Evolutionary conservation across 371 early-diverging fungal genomes (phyloP).

Genomic region (Mortierella sp.): DNA sequence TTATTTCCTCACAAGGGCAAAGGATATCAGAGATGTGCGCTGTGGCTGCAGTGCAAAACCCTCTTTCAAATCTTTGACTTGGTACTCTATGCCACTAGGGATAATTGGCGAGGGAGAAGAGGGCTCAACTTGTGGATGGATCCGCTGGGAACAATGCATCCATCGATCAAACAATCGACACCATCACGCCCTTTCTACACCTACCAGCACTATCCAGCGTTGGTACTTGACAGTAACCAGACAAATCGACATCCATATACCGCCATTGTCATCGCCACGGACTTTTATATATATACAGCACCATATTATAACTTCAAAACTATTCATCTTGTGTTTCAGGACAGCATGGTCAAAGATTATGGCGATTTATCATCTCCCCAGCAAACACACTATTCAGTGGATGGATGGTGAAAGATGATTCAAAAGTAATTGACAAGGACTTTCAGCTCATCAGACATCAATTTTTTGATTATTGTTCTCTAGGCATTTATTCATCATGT

Average conservation of each 20-base stretch:
- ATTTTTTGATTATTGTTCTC: background rate
- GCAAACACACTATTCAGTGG: too few species aligned
- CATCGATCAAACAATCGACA: constrained; percentile 14
- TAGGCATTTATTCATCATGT: constrained; percentile 57
- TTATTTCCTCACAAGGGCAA: background rate
- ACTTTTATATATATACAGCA: too few species aligned
- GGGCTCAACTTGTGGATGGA: constrained; percentile 1
- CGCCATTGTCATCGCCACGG: too few species aligned
- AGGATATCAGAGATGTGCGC: background rate
- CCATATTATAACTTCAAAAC: too few species aligned
- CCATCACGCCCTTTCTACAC: background rate
- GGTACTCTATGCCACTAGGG: constrained; percentile 23
- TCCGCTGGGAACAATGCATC: constrained; percentile 11
- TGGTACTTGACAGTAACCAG: background rate
- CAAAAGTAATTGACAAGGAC: background rate
- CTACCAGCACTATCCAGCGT: background rate
- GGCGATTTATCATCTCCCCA: too few species aligned
- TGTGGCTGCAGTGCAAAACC: constrained; percentile 23
- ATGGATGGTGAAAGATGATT: background rate
- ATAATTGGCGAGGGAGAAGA: background rate
- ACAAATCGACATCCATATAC: too few species aligned
- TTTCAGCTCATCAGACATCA: constrained; percentile 1
- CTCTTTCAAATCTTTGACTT: constrained; percentile 57
- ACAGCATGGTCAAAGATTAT: too few species aligned
- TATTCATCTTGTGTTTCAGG: too few species aligned